Conservation (phyloP, 2,329 filamentous ascomycete genomes). For the Clarireedia hainanense region DNA sequence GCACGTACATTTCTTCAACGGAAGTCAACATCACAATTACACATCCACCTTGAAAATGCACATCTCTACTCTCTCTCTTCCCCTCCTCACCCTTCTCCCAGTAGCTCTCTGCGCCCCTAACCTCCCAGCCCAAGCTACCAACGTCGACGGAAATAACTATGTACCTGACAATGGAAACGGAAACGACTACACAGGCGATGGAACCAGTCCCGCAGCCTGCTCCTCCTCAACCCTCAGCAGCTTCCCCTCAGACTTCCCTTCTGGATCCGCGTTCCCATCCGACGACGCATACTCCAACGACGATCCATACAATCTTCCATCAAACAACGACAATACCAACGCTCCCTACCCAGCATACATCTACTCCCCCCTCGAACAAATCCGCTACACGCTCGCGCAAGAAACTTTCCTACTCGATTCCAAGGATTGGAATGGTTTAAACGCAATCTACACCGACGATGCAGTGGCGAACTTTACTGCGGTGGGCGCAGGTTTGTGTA, state of each 20-base stretch:
- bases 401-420: conserved; percentile 3
- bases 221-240: too few species aligned
- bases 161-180: too few species aligned
- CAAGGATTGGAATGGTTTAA: not conserved
- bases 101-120: not conserved
- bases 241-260: not conserved
- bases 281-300: not conserved
- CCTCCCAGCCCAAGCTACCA: too few species aligned
- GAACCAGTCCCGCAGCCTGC: too few species aligned
- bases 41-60: not conserved
- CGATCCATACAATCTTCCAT: too few species aligned
- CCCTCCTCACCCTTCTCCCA: not conserved
- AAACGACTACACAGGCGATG: too few species aligned
- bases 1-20: too few species aligned
- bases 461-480: conserved; percentile 3
- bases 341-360: not conserved
- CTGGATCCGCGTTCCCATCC: not conserved
- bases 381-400: conserved; percentile 1
- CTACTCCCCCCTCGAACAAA: not conserved
- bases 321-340: not conserved
- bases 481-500: conserved; percentile 3
- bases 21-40: not conserved
- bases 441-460: not conserved
- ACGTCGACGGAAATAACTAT: too few species aligned
- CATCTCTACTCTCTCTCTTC: not conserved